A percentile compares a stretch with the other conserved stretches of the same genome.
These are phyloP conservation scores for Fusarium paranaense DNA, from an alignment of 2,329 filamentous ascomycete genomes.

Conservation along the genomic window DNA sequence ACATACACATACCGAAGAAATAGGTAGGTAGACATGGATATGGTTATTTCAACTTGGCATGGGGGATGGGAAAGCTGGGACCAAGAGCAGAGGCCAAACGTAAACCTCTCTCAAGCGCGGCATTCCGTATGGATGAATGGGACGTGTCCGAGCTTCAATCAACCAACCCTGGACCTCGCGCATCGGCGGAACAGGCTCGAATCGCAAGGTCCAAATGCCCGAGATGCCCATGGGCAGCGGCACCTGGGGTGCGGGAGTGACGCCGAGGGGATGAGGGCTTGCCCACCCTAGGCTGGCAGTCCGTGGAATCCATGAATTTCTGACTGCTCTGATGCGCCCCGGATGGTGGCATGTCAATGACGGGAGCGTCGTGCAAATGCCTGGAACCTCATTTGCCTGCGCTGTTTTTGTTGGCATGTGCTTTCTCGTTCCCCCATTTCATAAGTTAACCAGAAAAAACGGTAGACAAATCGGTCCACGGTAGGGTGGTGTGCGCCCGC, in stretches of 20 bases:
- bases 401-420: constrained; percentile 44
- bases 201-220: constrained; percentile 7
- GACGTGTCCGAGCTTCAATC: background rate
- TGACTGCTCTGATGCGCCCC: constrained; percentile 13
- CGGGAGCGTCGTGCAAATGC: constrained; percentile 38
- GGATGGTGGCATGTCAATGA: constrained; percentile 42
- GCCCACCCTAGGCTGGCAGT: background rate
- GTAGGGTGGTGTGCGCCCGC: constrained; percentile 40
- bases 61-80: background rate
- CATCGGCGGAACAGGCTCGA: background rate
- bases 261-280: constrained; percentile 23
- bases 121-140: constrained; percentile 1
- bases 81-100: background rate
- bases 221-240: constrained; percentile 1
- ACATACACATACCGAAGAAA: background rate
- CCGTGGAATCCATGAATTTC: constrained; percentile 17
- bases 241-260: constrained; percentile 28
- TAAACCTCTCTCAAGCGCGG: constrained; percentile 2
- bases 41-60: background rate
- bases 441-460: constrained; percentile 17
- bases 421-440: constrained; percentile 4
- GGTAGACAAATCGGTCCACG: constrained; percentile 40
- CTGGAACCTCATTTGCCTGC: constrained; percentile 41
- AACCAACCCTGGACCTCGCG: constrained; percentile 1
- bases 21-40: background rate